phyloP scores from a whole-genome alignment of 106 monocot genomes.

The Dendrobium officinale region DNA sequence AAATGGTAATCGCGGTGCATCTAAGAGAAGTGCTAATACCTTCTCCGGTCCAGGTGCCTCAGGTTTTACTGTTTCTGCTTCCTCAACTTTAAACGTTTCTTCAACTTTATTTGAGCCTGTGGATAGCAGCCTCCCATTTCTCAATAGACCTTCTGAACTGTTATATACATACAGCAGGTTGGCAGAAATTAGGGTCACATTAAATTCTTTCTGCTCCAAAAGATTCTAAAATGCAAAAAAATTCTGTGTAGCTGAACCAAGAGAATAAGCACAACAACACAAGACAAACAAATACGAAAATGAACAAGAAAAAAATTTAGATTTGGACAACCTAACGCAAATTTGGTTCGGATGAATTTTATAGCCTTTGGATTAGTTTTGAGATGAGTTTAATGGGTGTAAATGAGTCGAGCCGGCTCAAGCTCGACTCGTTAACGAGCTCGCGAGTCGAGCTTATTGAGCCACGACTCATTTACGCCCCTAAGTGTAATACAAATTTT shows the following conservation, averaged over 20 bases:
- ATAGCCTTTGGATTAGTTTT: no score
- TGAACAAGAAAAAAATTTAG: no score
- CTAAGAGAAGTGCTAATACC: slow-evolving; percentile 20
- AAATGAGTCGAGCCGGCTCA: no score
- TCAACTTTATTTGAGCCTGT: slow-evolving; percentile 57
- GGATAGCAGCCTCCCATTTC: slow-evolving; percentile 47
- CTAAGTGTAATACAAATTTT: neutral
- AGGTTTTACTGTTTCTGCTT: slow-evolving; percentile 72
- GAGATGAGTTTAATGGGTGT: no score
- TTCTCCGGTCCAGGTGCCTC: slow-evolving; percentile 60
- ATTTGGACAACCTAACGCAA: no score
- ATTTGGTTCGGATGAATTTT: no score
- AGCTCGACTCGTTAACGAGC: no score
- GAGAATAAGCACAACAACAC: neutral
- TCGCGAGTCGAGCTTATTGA: no score
- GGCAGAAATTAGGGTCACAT: neutral
- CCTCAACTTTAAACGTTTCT: slow-evolving; percentile 77
- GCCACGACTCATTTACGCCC: no score
- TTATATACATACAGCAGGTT: neutral
- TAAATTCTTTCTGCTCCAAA: neutral
- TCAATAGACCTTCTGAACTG: slow-evolving; percentile 22
- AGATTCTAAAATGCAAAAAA: neutral
- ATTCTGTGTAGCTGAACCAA: neutral
- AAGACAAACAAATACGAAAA: neutral
- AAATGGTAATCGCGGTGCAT: neutral